A percentile compares a stretch with the other conserved stretches of the same genome.
Evolutionary conservation across 2,329 filamentous ascomycete species (phyloP).

Genomic region (Colletotrichum incanum): DNA sequence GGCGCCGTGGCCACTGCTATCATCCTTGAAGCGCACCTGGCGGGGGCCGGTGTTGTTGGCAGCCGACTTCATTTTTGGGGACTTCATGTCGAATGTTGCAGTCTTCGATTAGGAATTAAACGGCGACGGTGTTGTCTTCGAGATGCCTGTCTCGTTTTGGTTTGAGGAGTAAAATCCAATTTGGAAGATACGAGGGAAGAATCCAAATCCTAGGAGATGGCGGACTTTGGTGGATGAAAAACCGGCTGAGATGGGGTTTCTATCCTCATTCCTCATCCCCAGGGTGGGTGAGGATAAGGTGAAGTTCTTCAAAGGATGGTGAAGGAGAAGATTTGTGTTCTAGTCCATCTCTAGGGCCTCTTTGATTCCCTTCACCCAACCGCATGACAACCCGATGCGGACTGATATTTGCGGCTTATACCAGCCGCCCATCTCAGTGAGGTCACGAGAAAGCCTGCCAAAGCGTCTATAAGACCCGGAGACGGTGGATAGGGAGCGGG

Average conservation of each 20-base stretch:
- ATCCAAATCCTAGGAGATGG: background rate
- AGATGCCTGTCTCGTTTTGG: background rate
- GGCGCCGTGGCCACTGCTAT: background rate
- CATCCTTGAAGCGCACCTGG: constrained; percentile 33
- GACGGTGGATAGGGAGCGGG: background rate
- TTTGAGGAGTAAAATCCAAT: background rate
- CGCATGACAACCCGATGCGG: constrained; percentile 2
- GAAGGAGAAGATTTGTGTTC: background rate
- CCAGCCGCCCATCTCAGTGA: background rate
- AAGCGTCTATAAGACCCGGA: background rate
- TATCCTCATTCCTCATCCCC: background rate
- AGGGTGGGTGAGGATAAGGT: background rate
- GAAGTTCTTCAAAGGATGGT: background rate
- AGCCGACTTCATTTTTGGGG: constrained; percentile 34
- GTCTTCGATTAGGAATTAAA: background rate
- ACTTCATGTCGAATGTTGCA: constrained; percentile 32
- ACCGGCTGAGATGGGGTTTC: background rate
- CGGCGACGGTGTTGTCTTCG: background rate
- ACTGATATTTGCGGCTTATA: background rate
- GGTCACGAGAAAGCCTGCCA: background rate
- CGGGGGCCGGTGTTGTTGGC: constrained; percentile 35
- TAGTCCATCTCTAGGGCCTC: background rate
- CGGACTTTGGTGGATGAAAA: too few species aligned
- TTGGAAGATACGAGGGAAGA: background rate
- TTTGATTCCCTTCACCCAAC: constrained; percentile 13